Percentiles rank a stretch among this genome's conserved stretches.
These are phyloP conservation scores for Pythium inflatum DNA, from an alignment of 352 stramenopile species.

Conservation along the genomic window DNA sequence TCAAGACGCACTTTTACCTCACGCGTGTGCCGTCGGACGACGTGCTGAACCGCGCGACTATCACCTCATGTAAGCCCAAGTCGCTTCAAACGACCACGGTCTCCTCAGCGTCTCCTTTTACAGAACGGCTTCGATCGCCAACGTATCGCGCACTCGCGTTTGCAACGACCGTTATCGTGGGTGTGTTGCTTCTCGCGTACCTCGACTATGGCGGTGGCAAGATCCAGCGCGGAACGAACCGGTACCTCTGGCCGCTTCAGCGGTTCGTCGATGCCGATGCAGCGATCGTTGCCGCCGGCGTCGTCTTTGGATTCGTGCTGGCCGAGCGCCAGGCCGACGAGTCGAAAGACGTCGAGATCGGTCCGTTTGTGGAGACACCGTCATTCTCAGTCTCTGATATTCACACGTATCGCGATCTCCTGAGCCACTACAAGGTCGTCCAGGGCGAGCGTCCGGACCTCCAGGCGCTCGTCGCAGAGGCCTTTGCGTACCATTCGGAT, in stretches of 20 bases:
- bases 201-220: slow-evolving; percentile 32
- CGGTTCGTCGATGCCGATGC: slow-evolving; percentile 25
- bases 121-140: slow-evolving; percentile 22
- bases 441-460: slow-evolving; percentile 20
- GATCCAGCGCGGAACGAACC: slow-evolving; percentile 11
- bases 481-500: slow-evolving; percentile 10
- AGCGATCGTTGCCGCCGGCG: slow-evolving; percentile 3
- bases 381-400: not conserved
- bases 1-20: slow-evolving; percentile 35
- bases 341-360: slow-evolving; percentile 11
- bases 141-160: slow-evolving; percentile 12
- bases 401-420: slow-evolving; percentile 24
- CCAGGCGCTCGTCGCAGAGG: not conserved
- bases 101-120: not conserved
- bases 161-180: slow-evolving; percentile 4
- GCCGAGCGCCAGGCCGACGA: not conserved
- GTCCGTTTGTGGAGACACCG: slow-evolving; percentile 1
- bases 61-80: too few relatives aligned
- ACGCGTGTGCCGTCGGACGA: slow-evolving; percentile 26
- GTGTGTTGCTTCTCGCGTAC: slow-evolving; percentile 11
- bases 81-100: too few relatives aligned
- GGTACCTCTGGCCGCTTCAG: slow-evolving; percentile 30
- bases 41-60: slow-evolving; percentile 6
- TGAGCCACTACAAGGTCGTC: slow-evolving; percentile 23
- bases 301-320: slow-evolving; percentile 10